These are phyloP conservation scores for Cryptococcus deneoformans DNA, from an alignment of 1,284 basidiomycete species.

Conservation along the genomic window DNA sequence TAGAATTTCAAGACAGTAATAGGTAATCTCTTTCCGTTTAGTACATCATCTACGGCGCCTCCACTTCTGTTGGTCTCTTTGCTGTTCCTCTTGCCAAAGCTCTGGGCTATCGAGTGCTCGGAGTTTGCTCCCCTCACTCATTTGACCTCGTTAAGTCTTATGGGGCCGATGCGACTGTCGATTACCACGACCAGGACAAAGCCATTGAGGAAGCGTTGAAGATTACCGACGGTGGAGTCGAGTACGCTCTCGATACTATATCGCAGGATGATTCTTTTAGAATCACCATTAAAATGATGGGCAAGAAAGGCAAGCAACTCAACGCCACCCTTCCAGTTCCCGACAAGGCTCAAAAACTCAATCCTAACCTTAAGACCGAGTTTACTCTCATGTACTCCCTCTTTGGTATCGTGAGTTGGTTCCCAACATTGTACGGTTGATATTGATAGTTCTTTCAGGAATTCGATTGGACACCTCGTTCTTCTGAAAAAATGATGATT, in stretches of 20 bases:
- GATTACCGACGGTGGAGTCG: conserved; percentile 34
- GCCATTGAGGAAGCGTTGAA: conserved; percentile 26
- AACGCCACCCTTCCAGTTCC: conserved; percentile 27
- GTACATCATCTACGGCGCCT: conserved; percentile 52
- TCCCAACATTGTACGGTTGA: neutral
- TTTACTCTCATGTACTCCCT: conserved; percentile 38
- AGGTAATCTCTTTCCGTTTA: conserved; percentile 1
- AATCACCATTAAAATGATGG: conserved; percentile 22
- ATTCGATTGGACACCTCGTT: conserved; percentile 32
- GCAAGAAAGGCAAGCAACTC: conserved; percentile 26
- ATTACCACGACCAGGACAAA: conserved; percentile 28
- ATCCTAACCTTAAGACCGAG: conserved; percentile 27
- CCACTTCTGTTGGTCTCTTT: conserved; percentile 52
- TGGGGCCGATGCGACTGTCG: conserved; percentile 50
- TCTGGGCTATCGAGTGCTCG: conserved; percentile 51
- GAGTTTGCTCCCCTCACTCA: conserved; percentile 50
- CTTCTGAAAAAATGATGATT: conserved; percentile 10
- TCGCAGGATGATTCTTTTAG: conserved; percentile 27
- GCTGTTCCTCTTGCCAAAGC: conserved; percentile 52
- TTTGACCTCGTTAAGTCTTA: conserved; percentile 49
- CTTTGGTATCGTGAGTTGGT: conserved; percentile 24
- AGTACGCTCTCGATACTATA: conserved; percentile 35
- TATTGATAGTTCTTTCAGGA: conserved; percentile 10
- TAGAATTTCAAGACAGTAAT: neutral
- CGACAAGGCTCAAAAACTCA: conserved; percentile 10